Conservation (phyloP, 805 yeast genomes). For the Candida fluviatilis region DNA sequence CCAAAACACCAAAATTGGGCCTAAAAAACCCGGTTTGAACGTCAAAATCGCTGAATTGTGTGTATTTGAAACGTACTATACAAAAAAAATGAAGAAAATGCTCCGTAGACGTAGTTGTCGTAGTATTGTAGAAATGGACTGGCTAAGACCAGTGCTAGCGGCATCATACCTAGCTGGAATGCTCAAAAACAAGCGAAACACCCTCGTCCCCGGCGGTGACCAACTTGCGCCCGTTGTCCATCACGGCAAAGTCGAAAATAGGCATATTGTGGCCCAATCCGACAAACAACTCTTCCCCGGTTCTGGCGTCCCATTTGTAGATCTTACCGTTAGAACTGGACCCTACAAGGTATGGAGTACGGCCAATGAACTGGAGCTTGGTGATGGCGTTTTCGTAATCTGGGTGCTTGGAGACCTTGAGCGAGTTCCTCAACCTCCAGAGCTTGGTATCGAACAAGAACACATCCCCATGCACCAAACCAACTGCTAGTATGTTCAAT, state of each 20-base stretch:
- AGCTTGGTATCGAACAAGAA: constrained; percentile 75
- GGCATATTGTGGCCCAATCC: constrained; percentile 96
- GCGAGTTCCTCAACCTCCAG: constrained; percentile 78
- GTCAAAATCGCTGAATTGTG: too few species aligned
- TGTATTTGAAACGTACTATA: neutral
- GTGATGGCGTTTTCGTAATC: constrained; percentile 73
- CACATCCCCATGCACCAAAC: constrained; percentile 86
- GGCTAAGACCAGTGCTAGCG: neutral
- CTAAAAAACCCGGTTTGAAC: too few species aligned
- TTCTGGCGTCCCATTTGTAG: constrained; percentile 84
- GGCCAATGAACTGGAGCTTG: constrained; percentile 60
- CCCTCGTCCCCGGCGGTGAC: constrained; percentile 98
- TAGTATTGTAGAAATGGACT: neutral
- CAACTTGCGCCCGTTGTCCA: constrained; percentile 61
- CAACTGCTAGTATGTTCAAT: constrained; percentile 66
- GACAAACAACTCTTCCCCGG: constrained; percentile 70
- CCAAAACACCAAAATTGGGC: neutral
- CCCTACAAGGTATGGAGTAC: constrained; percentile 59
- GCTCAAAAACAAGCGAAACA: constrained; percentile 68
- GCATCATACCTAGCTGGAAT: neutral
- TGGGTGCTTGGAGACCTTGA: constrained; percentile 36
- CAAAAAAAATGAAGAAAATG: neutral
- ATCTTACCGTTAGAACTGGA: constrained; percentile 83
- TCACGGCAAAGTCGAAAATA: constrained; percentile 75
- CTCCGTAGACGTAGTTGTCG: too few species aligned